Evolutionary conservation across 306 rosid genomes (phyloP).

Genomic region (Cucurbita maxima): DNA sequence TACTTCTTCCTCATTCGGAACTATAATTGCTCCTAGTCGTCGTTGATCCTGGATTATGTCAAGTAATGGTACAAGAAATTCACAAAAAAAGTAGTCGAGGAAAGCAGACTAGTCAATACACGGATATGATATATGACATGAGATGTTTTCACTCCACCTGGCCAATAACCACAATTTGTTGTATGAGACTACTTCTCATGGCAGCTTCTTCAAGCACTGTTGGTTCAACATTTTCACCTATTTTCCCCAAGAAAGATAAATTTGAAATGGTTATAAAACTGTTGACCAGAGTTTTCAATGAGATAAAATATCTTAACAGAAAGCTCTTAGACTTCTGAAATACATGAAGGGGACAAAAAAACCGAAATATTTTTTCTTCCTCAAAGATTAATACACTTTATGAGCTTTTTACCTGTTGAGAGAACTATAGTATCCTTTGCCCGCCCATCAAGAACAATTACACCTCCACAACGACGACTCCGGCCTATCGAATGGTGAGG

Average conservation of each 20-base stretch:
- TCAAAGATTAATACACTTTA: background rate
- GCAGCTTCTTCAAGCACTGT: constrained; percentile 86
- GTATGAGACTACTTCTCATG: constrained; percentile 62
- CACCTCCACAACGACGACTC: constrained; percentile 54
- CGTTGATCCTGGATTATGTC: constrained; percentile 53
- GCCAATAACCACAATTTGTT: constrained; percentile 78
- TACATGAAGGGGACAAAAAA: background rate
- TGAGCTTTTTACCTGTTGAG: constrained; percentile 39
- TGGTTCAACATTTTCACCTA: constrained; percentile 95
- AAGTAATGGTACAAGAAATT: background rate
- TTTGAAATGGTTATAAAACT: background rate
- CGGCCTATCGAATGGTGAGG: constrained; percentile 66
- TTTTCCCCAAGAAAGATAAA: constrained; percentile 19
- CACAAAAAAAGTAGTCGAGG: constrained; percentile 2
- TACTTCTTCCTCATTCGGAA: constrained; percentile 81
- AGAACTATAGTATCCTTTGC: constrained; percentile 95
- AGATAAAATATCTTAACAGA: background rate
- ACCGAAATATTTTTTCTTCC: background rate
- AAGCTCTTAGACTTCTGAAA: background rate
- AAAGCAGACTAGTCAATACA: background rate
- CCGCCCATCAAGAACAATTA: constrained; percentile 77
- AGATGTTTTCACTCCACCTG: constrained; percentile 36
- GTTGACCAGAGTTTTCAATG: background rate
- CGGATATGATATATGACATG: background rate
- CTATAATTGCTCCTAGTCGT: constrained; percentile 79